A percentile compares a stretch with the other conserved stretches of the same genome.
Conservation (phyloP, 106 monocot species). For the Posidonia australis region DNA sequence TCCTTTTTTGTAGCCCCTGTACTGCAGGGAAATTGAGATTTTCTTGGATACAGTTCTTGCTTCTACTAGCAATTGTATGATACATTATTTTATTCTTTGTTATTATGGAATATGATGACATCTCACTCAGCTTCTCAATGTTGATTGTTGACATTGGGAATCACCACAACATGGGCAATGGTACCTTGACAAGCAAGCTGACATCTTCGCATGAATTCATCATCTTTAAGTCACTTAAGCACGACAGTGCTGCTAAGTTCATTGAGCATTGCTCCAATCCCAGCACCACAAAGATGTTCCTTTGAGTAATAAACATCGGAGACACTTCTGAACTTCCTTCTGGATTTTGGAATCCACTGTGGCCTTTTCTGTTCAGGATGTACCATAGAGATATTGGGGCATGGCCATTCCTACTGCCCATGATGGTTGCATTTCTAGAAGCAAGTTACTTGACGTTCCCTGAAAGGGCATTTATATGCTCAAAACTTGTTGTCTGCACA, state of each 20-base stretch:
- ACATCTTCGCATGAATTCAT: constrained; percentile 73
- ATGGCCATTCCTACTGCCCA: constrained; percentile 88
- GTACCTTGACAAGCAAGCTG: constrained; percentile 85
- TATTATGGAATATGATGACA: no score
- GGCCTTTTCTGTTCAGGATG: constrained; percentile 78
- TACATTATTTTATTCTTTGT: no score
- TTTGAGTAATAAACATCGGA: constrained; percentile 79
- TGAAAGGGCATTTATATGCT: constrained; percentile 67
- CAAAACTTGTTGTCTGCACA: constrained; percentile 60
- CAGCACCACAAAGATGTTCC: constrained; percentile 49
- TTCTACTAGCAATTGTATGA: no score
- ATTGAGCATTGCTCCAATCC: constrained; percentile 89
- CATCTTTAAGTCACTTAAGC: constrained; percentile 72
- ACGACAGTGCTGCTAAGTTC: constrained; percentile 97
- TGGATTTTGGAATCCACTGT: constrained; percentile 56
- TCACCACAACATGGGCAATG: constrained; percentile 92
- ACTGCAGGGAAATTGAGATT: no score
- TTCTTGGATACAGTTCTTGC: no score
- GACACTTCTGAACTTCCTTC: constrained; percentile 85
- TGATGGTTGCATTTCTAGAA: constrained; percentile 86
- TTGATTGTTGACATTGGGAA: constrained; percentile 82
- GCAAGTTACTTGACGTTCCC: constrained; percentile 87
- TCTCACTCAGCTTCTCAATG: constrained; percentile 91
- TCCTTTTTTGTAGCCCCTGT: no score
- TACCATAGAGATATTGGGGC: constrained; percentile 90